Evolutionary conservation across 2,329 filamentous ascomycete genomes (phyloP), one percentile per base, ranked within the genome.

Genomic region (Plenodomus biglobosus): DNA sequence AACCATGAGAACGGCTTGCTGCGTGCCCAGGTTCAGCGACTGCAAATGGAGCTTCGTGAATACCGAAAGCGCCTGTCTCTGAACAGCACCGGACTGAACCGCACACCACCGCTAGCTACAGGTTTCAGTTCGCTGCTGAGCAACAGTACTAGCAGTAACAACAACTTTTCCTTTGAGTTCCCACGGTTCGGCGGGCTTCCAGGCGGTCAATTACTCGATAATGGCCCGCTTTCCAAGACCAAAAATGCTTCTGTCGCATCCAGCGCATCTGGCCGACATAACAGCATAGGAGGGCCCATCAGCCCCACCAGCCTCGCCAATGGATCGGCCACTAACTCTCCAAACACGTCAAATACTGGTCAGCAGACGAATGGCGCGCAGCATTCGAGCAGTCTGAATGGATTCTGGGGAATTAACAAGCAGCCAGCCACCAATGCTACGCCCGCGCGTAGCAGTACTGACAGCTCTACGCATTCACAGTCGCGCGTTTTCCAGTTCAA

Each of bases 91-190:
- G 76, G 75, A 24, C 35, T 78, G 37, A 71, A 66, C 48, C 72
- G 75, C 16, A 79, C 80, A n/a, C 77, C 79, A 11, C 73, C 79
- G 34, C 69, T 71, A 4, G 58, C 68, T 48, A 70, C 71, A 43
- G 71, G 75, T 19, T 74, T 76, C 51, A 78, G 77, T 13, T 73
- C 73, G 24, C 70, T 70, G 64, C 72, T 76, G 48, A 73, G 65
- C 18, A 74, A 76, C 69, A 86, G 84, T 58, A 76, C 86, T 45
- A 84, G 80, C 62, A 87, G 88, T 54, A 86, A 37, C 13, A 37
- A 18, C 69, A 91, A 87, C 68, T 97, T 97, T 68, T 86, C 92
- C 59, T 97, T 99, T 61, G 92, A 97, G 59, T 97, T 97, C 57
- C 92, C 94, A 56, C 92, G 88, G 68, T 97, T 99, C 64, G 94